A percentile compares a stretch with the other conserved stretches of the same genome.
phyloP scores from a whole-genome alignment of 2,329 filamentous ascomycete genomes.

The Tolypocladium endophyticum region DNA sequence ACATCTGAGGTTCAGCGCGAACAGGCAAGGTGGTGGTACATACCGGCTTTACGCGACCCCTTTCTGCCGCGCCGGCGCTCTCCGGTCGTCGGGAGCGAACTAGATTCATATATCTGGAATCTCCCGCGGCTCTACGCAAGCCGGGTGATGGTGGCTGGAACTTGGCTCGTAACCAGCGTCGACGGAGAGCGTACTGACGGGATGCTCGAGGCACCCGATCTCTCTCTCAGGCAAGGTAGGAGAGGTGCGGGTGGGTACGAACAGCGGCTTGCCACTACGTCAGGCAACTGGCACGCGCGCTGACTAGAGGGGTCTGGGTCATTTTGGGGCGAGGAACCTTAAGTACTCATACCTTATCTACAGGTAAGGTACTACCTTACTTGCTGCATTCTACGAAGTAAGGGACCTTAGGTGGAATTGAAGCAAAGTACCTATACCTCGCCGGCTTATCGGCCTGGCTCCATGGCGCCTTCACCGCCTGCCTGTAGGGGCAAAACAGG shows the following conservation, averaged over 20 bases:
- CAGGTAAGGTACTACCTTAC: no score
- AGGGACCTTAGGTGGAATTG: no score
- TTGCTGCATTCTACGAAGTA: no score
- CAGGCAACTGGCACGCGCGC: neutral
- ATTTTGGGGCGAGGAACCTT: no score
- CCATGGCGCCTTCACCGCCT: neutral
- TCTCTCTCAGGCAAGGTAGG: neutral
- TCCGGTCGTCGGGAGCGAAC: neutral
- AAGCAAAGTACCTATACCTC: no score
- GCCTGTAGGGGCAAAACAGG: neutral
- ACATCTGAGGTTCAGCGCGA: neutral
- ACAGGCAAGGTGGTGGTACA: neutral
- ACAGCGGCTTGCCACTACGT: neutral
- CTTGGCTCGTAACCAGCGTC: neutral
- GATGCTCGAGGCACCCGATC: neutral
- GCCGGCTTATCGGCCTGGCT: no score
- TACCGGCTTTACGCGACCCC: neutral
- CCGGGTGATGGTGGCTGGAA: neutral
- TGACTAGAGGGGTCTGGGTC: no score
- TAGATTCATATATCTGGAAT: neutral
- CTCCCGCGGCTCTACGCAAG: neutral
- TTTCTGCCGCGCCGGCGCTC: neutral
- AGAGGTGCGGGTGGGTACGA: no score
- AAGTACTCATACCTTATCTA: no score
- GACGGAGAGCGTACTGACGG: neutral